phyloP scores from a whole-genome alignment of 2,329 filamentous ascomycete species.

The Fusarium pseudonygamai region DNA sequence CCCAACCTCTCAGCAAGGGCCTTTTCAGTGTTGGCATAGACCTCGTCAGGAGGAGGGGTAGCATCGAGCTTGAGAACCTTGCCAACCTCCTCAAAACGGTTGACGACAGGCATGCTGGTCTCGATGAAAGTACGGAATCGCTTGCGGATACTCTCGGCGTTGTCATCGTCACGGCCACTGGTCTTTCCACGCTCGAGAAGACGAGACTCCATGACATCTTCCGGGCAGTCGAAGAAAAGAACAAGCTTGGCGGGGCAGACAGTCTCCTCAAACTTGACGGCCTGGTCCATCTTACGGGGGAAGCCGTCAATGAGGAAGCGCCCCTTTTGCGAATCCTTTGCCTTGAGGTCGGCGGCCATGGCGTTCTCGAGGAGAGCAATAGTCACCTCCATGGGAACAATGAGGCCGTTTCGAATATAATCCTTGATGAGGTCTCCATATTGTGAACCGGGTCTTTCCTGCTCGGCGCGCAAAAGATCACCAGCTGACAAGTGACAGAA shows the following conservation, averaged over 20 bases:
- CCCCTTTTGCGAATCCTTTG: conserved; percentile 60
- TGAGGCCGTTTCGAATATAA: conserved; percentile 93
- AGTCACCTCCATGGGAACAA: conserved; percentile 99
- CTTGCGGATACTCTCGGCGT: conserved; percentile 95
- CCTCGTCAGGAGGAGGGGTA: conserved; percentile 70
- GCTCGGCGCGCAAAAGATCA: conserved; percentile 92
- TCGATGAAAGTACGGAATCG: conserved; percentile 93
- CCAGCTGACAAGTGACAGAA: conserved; percentile 95
- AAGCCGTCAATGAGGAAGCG: conserved; percentile 87
- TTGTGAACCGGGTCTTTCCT: conserved; percentile 83
- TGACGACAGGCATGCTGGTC: conserved; percentile 96
- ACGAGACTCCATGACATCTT: conserved; percentile 85
- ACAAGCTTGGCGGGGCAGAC: conserved; percentile 88
- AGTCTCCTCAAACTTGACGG: conserved; percentile 87
- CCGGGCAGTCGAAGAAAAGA: conserved; percentile 93
- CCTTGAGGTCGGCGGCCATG: conserved; percentile 76
- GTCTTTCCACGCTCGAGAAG: conserved; percentile 92
- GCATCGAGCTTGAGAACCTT: conserved; percentile 85
- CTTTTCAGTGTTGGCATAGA: conserved; percentile 63
- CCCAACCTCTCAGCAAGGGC: conserved; percentile 62
- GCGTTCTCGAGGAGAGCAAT: conserved; percentile 93
- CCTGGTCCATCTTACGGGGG: conserved; percentile 97
- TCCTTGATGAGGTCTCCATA: conserved; percentile 93
- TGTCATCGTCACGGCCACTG: conserved; percentile 90
- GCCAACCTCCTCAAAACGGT: conserved; percentile 79